Percentiles rank a stretch among this genome's conserved stretches.
Evolutionary conservation across 2,329 filamentous ascomycete species (phyloP).

Genomic region (Pleochaeta shiraiana): DNA sequence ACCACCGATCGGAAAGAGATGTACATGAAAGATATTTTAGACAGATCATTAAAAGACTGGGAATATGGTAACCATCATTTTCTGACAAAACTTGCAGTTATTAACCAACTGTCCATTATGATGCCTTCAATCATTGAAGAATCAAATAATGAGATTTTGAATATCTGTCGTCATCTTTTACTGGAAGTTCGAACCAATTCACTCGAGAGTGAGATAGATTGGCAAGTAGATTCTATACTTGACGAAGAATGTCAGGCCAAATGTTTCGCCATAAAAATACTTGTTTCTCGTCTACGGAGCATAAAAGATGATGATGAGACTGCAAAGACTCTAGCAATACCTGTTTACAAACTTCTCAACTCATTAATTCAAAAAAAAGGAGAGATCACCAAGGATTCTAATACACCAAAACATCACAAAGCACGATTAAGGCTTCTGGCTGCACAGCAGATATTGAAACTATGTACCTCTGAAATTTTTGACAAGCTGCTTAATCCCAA

Average conservation of each 20-base stretch:
- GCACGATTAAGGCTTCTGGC: slow-evolving; percentile 64
- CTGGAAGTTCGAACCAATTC: slow-evolving; percentile 44
- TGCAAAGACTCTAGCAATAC: slow-evolving; percentile 36
- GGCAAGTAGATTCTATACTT: slow-evolving; percentile 44
- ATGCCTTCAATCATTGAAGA: slow-evolving; percentile 52
- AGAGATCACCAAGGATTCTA: slow-evolving; percentile 52
- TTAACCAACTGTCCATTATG: slow-evolving; percentile 56
- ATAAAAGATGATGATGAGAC: slow-evolving; percentile 27
- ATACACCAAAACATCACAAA: slow-evolving; percentile 59
- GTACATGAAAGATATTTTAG: slow-evolving; percentile 63
- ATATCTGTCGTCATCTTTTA: slow-evolving; percentile 56
- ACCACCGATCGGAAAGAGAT: slow-evolving; percentile 53
- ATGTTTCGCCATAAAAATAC: slow-evolving; percentile 57
- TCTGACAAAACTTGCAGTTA: slow-evolving; percentile 47
- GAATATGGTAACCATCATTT: slow-evolving; percentile 52
- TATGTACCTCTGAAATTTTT: slow-evolving; percentile 54
- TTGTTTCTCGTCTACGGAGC: slow-evolving; percentile 65
- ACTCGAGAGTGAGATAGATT: slow-evolving; percentile 33
- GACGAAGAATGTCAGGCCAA: slow-evolving; percentile 74
- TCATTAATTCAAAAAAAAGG: slow-evolving; percentile 54
- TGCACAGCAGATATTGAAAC: slow-evolving; percentile 60
- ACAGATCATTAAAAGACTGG: slow-evolving; percentile 53
- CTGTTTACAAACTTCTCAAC: slow-evolving; percentile 60
- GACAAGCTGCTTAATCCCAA: slow-evolving; percentile 51
- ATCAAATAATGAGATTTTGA: slow-evolving; percentile 52